These are phyloP conservation scores for Metrosideros polymorpha DNA, from an alignment of 441 rosid genomes.

Conservation along the genomic window DNA sequence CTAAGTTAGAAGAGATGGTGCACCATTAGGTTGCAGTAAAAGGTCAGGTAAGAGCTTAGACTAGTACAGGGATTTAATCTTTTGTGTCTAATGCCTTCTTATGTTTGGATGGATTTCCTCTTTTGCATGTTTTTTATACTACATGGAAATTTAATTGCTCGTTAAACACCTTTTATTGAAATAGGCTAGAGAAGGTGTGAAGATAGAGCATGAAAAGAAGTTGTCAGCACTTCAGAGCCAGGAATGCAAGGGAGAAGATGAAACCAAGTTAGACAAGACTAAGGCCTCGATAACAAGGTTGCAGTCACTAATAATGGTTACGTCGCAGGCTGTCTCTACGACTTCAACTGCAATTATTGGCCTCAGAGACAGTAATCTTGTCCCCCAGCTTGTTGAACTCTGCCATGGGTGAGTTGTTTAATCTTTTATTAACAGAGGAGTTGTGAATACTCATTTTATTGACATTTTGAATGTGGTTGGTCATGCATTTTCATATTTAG, in stretches of 20 bases:
- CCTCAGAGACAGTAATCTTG: conserved; percentile 78
- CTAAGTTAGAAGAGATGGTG: background rate
- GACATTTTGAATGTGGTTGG: background rate
- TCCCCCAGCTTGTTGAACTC: conserved; percentile 78
- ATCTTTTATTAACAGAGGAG: background rate
- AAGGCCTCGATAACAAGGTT: conserved; percentile 59
- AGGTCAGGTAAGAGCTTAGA: background rate
- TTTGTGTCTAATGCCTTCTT: background rate
- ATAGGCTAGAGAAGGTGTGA: conserved; percentile 79
- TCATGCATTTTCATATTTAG: background rate
- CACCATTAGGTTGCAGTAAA: background rate
- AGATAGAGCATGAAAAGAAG: conserved; percentile 85
- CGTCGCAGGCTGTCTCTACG: conserved; percentile 82
- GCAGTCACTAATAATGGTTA: conserved; percentile 63
- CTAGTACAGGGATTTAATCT: background rate
- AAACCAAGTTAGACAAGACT: conserved; percentile 72
- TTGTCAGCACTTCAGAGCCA: conserved; percentile 74
- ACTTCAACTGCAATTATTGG: conserved; percentile 69
- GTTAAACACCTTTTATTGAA: background rate
- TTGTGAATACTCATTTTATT: background rate
- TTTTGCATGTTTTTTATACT: background rate
- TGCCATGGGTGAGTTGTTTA: conserved; percentile 65
- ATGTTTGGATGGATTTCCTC: background rate
- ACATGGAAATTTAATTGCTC: background rate
- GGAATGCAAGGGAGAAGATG: conserved; percentile 83